phyloP scores from a whole-genome alignment of 2,329 filamentous ascomycete genomes.

The Dothidotthia symphoricarpi region DNA sequence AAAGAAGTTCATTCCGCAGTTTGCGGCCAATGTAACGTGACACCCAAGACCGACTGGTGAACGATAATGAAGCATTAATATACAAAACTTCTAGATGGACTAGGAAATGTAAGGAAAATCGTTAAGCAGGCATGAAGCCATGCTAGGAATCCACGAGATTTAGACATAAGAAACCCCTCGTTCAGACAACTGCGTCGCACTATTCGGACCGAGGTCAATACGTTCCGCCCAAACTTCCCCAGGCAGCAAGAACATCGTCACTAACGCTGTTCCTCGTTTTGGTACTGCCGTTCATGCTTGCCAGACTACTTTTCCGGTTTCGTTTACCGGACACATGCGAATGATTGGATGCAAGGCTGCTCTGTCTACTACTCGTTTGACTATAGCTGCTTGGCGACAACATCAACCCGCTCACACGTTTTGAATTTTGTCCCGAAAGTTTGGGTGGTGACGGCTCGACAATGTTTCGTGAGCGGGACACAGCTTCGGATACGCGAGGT shows the following conservation, averaged over 20 bases:
- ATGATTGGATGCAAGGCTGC: constrained; percentile 20
- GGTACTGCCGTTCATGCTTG: constrained; percentile 18
- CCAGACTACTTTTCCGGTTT: constrained; percentile 24
- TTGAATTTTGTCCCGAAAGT: constrained; percentile 15
- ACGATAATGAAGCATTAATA: too few relatives aligned
- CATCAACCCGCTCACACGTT: constrained; percentile 17
- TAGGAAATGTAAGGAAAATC: too few relatives aligned
- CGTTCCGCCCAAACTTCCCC: constrained; percentile 47
- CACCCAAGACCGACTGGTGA: too few relatives aligned
- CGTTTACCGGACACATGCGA: constrained; percentile 11
- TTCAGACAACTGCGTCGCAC: too few relatives aligned
- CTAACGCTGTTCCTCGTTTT: constrained; percentile 41
- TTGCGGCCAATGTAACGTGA: too few relatives aligned
- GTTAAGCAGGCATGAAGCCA: too few relatives aligned
- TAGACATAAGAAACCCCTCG: too few relatives aligned
- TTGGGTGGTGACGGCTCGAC: constrained; percentile 17
- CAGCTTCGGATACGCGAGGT: constrained; percentile 22
- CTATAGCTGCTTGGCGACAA: constrained; percentile 7
- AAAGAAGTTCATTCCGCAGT: too few relatives aligned
- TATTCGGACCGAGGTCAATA: constrained; percentile 7
- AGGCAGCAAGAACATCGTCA: constrained; percentile 49
- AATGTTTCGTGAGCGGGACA: constrained; percentile 24
- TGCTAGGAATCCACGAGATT: too few relatives aligned
- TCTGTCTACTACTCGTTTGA: constrained; percentile 16
- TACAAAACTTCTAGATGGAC: too few relatives aligned